phyloP scores from a whole-genome alignment of 2,329 filamentous ascomycete species.

The Aureobasidium sp. region DNA sequence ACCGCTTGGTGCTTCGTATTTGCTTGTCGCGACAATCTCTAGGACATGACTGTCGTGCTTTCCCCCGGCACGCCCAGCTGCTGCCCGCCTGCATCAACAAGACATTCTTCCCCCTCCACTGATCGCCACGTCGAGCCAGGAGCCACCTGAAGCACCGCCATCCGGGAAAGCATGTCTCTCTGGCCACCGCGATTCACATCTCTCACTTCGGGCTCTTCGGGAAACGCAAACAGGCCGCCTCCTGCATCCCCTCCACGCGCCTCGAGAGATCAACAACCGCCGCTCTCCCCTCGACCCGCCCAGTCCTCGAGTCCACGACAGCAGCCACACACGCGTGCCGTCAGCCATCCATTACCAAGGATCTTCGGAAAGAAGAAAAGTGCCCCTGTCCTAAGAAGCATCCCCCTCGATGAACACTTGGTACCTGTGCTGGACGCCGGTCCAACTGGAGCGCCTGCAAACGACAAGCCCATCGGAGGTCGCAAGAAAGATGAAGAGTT shows the following conservation, averaged over 20 bases:
- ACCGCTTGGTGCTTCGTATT: conserved; percentile 5
- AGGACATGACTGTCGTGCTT: conserved; percentile 10
- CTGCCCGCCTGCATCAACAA: neutral
- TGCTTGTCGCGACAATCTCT: neutral
- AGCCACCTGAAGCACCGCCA: neutral
- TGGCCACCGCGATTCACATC: conserved; percentile 20
- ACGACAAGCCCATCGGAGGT: conserved; percentile 24
- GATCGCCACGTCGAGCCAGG: neutral
- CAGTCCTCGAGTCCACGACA: conserved; percentile 10
- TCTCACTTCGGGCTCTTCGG: neutral
- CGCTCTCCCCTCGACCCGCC: neutral
- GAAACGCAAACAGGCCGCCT: neutral
- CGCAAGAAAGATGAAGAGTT: conserved; percentile 45
- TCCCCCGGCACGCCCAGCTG: conserved; percentile 4
- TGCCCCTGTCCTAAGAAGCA: conserved; percentile 27
- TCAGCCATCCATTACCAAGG: conserved; percentile 70
- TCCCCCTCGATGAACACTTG: conserved; percentile 35
- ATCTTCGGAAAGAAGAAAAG: conserved; percentile 55
- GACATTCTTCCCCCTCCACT: neutral
- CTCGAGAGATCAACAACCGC: neutral
- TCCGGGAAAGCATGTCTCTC: conserved; percentile 19
- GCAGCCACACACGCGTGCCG: conserved; percentile 9
- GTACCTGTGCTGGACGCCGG: conserved; percentile 30
- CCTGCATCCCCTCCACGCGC: neutral
- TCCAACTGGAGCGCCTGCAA: conserved; percentile 24